Base-by-base conservation (phyloP, 352 stramenopile genomes). In the Phytophthora sojae region DNA sequence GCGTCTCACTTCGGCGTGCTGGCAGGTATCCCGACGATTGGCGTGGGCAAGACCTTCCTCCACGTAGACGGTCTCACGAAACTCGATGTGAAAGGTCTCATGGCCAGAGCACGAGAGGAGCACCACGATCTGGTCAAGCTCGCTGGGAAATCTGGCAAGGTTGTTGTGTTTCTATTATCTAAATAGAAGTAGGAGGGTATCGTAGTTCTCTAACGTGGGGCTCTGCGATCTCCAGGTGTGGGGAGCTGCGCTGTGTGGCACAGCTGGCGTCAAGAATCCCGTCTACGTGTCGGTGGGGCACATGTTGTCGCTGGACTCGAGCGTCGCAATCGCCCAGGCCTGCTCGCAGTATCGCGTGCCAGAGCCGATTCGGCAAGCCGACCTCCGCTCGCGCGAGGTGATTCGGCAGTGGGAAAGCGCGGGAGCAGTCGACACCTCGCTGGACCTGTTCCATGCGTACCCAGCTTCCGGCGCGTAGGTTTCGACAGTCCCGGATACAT, bases 1-100 rank as follows among this genome's bases (percentile, higher is more conserved):
- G 96, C 96, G 12, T 98, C 89, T 32, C 96, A 98, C 77, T 88
- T 99, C 37, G 96, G 96, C 17, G 93, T 98, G 23, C 77, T 97
- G 7, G 86, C 85, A 45, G 75, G 79, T n/a, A 89, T 98, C 51
- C 90, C 91, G 4, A 98, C 93, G 0, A 91, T 99, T 52, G 96
- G 96, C 6, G 85, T 98, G 11, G 88, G 88, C 37, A 96, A 97
- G 71, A 96, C 85, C 3, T 96, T 98, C 64, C 82, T 98, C 23
- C 88, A 97, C 58, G 82, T 97, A 15, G 91, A 97, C 60, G 91
- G 92, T 12, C 83, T 96, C 32, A 95, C 92, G 3, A 94, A 93
- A 42, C 42, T 71, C 7, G 78, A 86, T 52, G 84, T 93, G 35
- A 90, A 87, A 68, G 51, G 60, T 17, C 58, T 85, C 6, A 86